phyloP scores from a whole-genome alignment of 2,329 filamentous ascomycete species.

The Boeremia exigua region DNA sequence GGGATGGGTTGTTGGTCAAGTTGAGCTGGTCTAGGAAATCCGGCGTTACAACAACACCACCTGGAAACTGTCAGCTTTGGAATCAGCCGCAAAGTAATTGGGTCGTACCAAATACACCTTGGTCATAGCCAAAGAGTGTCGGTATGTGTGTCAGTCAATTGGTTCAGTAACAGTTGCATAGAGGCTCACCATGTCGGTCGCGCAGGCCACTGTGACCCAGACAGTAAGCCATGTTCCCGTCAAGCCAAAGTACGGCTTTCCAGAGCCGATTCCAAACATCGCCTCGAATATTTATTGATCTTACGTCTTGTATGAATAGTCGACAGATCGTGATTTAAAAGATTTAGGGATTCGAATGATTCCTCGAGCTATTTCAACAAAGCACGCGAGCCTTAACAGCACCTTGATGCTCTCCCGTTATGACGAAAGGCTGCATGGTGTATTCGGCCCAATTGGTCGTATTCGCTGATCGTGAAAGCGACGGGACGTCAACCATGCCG shows the following conservation, averaged over 20 bases:
- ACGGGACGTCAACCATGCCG: slow-evolving; percentile 2
- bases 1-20: slow-evolving; percentile 51
- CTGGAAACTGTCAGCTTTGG: slow-evolving; percentile 25
- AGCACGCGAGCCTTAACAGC: background rate
- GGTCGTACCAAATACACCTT: slow-evolving; percentile 58
- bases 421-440: slow-evolving; percentile 15
- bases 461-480: slow-evolving; percentile 4
- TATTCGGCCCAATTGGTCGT: slow-evolving; percentile 9
- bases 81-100: background rate
- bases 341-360: background rate
- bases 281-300: background rate
- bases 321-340: background rate
- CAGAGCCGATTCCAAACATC: slow-evolving; percentile 26
- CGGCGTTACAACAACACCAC: slow-evolving; percentile 61
- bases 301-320: background rate
- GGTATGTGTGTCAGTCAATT: slow-evolving; percentile 22
- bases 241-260: slow-evolving; percentile 59
- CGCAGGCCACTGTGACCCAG: slow-evolving; percentile 57
- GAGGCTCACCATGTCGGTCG: slow-evolving; percentile 26
- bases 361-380: background rate
- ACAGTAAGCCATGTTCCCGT: slow-evolving; percentile 63
- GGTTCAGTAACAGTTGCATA: too few relatives aligned
- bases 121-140: slow-evolving; percentile 52
- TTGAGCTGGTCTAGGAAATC: slow-evolving; percentile 59
- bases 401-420: slow-evolving; percentile 1